These are phyloP conservation scores for Cutaneotrichosporon sp. DNA, from an alignment of 1,284 basidiomycete genomes.

Conservation along the genomic window DNA sequence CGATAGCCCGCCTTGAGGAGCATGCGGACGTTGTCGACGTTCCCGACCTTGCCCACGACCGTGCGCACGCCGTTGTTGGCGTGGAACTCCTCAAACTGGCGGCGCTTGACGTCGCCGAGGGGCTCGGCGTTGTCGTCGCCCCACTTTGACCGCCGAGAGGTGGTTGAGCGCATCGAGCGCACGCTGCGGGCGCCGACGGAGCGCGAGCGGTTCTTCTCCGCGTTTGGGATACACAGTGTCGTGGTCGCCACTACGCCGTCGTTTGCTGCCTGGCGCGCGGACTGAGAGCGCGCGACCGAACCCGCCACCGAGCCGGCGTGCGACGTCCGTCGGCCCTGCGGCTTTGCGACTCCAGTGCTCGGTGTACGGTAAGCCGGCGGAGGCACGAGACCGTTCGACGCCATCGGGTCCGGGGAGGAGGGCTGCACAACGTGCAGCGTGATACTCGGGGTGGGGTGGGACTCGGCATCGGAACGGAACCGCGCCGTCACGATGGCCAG, in stretches of 20 bases:
- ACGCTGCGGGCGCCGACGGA: slow-evolving; percentile 25
- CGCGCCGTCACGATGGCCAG: slow-evolving; percentile 51
- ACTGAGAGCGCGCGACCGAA: slow-evolving; percentile 5
- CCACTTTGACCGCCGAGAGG: slow-evolving; percentile 42
- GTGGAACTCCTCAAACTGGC: slow-evolving; percentile 64
- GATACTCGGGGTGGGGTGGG: slow-evolving; percentile 30
- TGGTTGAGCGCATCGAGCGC: slow-evolving; percentile 25
- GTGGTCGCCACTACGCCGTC: slow-evolving; percentile 16
- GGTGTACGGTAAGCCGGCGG: slow-evolving; percentile 11
- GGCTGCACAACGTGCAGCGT: slow-evolving; percentile 24
- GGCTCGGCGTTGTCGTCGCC: slow-evolving; percentile 50
- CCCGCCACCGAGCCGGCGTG: slow-evolving; percentile 4
- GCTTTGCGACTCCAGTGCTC: slow-evolving; percentile 2
- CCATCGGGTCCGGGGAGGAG: slow-evolving; percentile 12
- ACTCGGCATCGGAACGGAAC: slow-evolving; percentile 36
- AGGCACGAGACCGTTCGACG: slow-evolving; percentile 5
- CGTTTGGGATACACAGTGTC: slow-evolving; percentile 18
- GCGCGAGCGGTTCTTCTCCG: slow-evolving; percentile 17
- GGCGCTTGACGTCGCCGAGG: slow-evolving; percentile 39
- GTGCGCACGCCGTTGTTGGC: slow-evolving; percentile 90
- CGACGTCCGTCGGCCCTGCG: slow-evolving; percentile 2
- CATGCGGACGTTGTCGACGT: slow-evolving; percentile 87
- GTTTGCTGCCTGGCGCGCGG: not conserved
- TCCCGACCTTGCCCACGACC: slow-evolving; percentile 86
- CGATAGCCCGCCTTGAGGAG: slow-evolving; percentile 89